A percentile compares a stretch with the other conserved stretches of the same genome.
Evolutionary conservation across 148 eudicot species (phyloP).

Genomic region (Vaccinium corymbosum): DNA sequence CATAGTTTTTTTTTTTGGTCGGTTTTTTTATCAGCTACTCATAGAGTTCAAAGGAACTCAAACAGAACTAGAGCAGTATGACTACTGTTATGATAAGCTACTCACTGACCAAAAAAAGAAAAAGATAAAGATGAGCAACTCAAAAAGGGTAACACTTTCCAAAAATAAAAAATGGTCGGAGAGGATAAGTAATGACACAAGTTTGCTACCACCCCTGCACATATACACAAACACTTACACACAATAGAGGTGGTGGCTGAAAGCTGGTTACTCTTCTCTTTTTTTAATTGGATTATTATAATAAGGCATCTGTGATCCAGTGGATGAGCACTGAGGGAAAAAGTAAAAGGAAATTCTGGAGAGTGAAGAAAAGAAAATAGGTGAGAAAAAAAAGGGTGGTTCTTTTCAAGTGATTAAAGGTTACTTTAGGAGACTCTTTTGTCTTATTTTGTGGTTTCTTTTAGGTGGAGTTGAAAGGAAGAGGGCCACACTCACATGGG

Average conservation of each 20-base stretch:
- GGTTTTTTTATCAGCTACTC: not conserved
- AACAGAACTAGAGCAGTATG: slow-evolving; percentile 16
- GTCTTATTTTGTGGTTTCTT: slow-evolving; percentile 66
- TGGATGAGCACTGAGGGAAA: slow-evolving; percentile 9
- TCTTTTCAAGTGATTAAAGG: slow-evolving; percentile 34
- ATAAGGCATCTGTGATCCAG: not conserved
- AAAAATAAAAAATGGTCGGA: too few relatives aligned
- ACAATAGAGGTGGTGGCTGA: slow-evolving; percentile 5
- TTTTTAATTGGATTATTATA: not conserved
- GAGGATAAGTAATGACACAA: too few relatives aligned
- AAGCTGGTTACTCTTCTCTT: slow-evolving; percentile 18
- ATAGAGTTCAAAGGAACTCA: slow-evolving; percentile 9
- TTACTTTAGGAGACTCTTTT: slow-evolving; percentile 46
- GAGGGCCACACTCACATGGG: slow-evolving; percentile 77
- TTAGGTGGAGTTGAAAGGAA: slow-evolving; percentile 56
- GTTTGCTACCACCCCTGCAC: too few relatives aligned
- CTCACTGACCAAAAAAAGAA: too few relatives aligned
- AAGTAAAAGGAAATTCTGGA: slow-evolving; percentile 2
- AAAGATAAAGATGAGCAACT: slow-evolving; percentile 10
- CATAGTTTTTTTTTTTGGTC: too few relatives aligned
- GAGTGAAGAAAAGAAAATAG: not conserved
- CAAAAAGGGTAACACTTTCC: slow-evolving; percentile 24
- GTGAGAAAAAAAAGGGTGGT: slow-evolving; percentile 29
- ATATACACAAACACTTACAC: too few relatives aligned
- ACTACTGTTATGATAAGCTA: slow-evolving; percentile 3